These are phyloP conservation scores for Suhomyces sp. DNA, from an alignment of 805 yeast genomes.

Conservation along the genomic window DNA sequence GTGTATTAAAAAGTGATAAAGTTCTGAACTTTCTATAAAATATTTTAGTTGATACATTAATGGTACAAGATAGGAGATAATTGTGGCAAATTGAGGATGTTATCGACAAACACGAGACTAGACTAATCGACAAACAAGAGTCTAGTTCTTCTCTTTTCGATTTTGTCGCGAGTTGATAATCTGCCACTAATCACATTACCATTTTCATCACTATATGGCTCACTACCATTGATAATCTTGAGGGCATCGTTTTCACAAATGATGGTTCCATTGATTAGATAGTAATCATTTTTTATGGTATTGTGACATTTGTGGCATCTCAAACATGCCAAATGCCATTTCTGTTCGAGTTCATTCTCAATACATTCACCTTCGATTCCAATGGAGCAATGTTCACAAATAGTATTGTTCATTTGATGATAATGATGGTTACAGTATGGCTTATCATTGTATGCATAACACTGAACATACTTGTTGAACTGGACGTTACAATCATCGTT, in stretches of 20 bases:
- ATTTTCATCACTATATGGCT: conserved; percentile 17
- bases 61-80: not conserved
- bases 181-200: conserved; percentile 21
- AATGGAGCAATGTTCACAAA: conserved; percentile 64
- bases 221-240: conserved; percentile 24
- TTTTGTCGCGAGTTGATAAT: conserved; percentile 28
- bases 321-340: conserved; percentile 76
- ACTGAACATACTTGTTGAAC: conserved; percentile 59
- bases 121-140: conserved; percentile 32
- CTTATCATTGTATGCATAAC: conserved; percentile 72
- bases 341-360: conserved; percentile 65
- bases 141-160: conserved; percentile 45
- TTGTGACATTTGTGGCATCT: conserved; percentile 60
- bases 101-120: not conserved
- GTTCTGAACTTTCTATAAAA: not conserved
- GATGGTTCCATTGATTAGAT: conserved; percentile 47
- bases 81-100: not conserved
- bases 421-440: conserved; percentile 82
- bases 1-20: not conserved
- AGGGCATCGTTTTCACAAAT: conserved; percentile 51
- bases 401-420: conserved; percentile 71
- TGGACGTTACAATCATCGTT: conserved; percentile 48
- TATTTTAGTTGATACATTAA: not conserved
- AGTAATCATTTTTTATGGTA: conserved; percentile 52
- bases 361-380: conserved; percentile 93